Percentiles rank a stretch among this genome's conserved stretches.
These are phyloP conservation scores for Trichoderma sp. DNA, from an alignment of 2,329 filamentous ascomycete genomes.

Conservation along the genomic window DNA sequence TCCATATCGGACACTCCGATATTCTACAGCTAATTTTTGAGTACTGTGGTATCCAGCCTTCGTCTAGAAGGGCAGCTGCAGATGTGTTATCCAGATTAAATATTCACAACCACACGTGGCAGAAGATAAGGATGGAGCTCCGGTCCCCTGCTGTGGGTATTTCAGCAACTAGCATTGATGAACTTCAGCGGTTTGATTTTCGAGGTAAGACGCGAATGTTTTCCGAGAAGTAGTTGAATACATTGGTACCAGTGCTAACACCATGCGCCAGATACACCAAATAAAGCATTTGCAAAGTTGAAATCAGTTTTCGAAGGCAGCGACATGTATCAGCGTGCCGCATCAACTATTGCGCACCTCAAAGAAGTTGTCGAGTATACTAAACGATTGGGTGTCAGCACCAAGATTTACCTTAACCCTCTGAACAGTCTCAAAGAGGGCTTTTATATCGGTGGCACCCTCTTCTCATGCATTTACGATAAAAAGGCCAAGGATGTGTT, in stretches of 20 bases:
- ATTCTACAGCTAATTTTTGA: slow-evolving; percentile 88
- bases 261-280: slow-evolving; percentile 49
- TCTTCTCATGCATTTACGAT: slow-evolving; percentile 91
- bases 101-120: slow-evolving; percentile 76
- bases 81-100: slow-evolving; percentile 87
- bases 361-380: slow-evolving; percentile 76
- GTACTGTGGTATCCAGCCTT: slow-evolving; percentile 74
- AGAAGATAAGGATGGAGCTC: slow-evolving; percentile 79
- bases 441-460: slow-evolving; percentile 81
- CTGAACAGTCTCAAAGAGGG: slow-evolving; percentile 87
- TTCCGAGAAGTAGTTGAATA: background rate
- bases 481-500: slow-evolving; percentile 82
- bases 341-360: slow-evolving; percentile 76
- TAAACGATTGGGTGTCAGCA: slow-evolving; percentile 71
- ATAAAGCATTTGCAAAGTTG: slow-evolving; percentile 59
- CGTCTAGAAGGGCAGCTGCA: slow-evolving; percentile 71
- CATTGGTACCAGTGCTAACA: slow-evolving; percentile 28
- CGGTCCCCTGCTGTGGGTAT: slow-evolving; percentile 79
- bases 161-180: slow-evolving; percentile 86
- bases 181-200: slow-evolving; percentile 89
- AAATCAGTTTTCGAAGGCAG: slow-evolving; percentile 63
- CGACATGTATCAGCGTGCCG: slow-evolving; percentile 71
- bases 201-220: slow-evolving; percentile 54
- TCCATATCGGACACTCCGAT: slow-evolving; percentile 86
- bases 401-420: slow-evolving; percentile 81